Conservation (phyloP, 129 eudicot genomes). For the Escallonia rubra region DNA sequence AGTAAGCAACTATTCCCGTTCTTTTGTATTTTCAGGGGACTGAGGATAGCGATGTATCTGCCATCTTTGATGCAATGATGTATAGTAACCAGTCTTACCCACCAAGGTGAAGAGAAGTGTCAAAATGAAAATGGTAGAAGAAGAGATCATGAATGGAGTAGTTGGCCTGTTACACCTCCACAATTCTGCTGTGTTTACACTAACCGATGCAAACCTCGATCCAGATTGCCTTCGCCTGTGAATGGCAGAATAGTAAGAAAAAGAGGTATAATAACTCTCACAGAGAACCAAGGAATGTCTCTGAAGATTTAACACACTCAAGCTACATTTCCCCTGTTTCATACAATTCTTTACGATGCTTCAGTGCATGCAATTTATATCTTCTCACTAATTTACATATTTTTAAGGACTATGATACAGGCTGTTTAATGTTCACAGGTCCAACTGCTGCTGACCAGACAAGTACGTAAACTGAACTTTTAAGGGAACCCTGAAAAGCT, state of each 20-base stretch:
- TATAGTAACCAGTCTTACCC: conserved; percentile 4
- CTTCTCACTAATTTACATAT: no score
- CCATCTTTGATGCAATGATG: conserved; percentile 1
- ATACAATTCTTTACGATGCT: no score
- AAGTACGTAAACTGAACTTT: no score
- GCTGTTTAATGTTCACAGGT: no score
- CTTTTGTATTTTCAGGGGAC: not conserved
- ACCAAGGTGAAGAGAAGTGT: conserved; percentile 24
- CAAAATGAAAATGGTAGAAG: conserved; percentile 27
- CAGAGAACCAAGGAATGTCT: not conserved
- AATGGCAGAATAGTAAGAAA: not conserved
- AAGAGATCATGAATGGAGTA: conserved; percentile 24
- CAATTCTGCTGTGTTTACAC: conserved; percentile 29
- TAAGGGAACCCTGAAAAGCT: no score
- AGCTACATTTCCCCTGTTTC: no score
- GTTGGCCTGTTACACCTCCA: conserved; percentile 16
- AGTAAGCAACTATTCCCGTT: conserved; percentile 7
- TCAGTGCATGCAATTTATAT: no score
- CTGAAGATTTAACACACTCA: no score
- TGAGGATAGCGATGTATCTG: not conserved
- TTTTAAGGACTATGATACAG: no score
- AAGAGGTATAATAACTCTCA: not conserved
- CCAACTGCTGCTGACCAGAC: no score
- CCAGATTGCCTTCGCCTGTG: conserved; percentile 47
- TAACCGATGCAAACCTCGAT: conserved; percentile 56